Evolutionary conservation across 2,329 filamentous ascomycete genomes (phyloP).

Genomic region (Fusarium fujikuroi): DNA sequence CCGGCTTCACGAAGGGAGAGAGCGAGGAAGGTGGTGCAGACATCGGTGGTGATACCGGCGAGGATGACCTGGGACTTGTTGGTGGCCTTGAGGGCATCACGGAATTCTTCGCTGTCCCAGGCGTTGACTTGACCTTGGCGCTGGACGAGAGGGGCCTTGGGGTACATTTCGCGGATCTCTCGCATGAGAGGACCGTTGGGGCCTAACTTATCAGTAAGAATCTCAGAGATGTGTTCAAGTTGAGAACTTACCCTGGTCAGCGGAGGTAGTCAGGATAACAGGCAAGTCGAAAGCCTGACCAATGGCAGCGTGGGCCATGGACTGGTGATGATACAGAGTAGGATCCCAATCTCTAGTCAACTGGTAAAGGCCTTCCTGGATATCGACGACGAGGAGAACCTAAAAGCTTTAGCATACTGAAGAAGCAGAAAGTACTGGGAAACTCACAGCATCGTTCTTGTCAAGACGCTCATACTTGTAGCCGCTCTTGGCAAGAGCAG

Average conservation of each 20-base stretch:
- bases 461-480: slow-evolving; percentile 43
- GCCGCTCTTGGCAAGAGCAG: slow-evolving; percentile 20
- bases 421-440: rapidly evolving
- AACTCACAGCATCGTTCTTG: slow-evolving; percentile 43
- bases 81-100: slow-evolving; percentile 70
- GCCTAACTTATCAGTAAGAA: slow-evolving; percentile 50
- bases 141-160: slow-evolving; percentile 71
- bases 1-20: slow-evolving; percentile 76
- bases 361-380: slow-evolving; percentile 52
- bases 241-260: slow-evolving; percentile 54
- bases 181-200: slow-evolving; percentile 78
- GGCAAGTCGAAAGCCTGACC: slow-evolving; percentile 75
- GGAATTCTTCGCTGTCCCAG: slow-evolving; percentile 79
- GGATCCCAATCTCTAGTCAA: slow-evolving; percentile 73
- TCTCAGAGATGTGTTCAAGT: rapidly evolving
- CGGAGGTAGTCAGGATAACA: slow-evolving; percentile 76
- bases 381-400: slow-evolving; percentile 52
- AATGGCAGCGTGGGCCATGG: slow-evolving; percentile 74
- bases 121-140: slow-evolving; percentile 80
- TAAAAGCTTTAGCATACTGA: neutral
- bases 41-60: slow-evolving; percentile 78
- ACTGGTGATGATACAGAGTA: slow-evolving; percentile 72
- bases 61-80: slow-evolving; percentile 77
- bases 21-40: slow-evolving; percentile 79
- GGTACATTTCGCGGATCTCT: slow-evolving; percentile 75